Conservation (phyloP, 257 asterid species). For the Ilex aquifolium region DNA sequence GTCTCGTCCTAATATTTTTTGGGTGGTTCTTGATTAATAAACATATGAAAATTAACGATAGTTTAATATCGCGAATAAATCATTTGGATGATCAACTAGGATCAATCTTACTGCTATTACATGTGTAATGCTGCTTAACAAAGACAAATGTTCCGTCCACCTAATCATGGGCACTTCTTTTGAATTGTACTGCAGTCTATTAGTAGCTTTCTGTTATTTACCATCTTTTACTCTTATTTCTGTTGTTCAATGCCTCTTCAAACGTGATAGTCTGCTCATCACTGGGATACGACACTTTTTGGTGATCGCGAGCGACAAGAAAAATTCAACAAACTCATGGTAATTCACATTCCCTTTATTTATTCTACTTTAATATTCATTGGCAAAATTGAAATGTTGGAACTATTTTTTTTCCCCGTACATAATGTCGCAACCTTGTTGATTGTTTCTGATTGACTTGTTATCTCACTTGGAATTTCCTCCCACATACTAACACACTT, state of each 20-base stretch:
- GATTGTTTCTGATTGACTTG: background rate
- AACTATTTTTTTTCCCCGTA: too few relatives aligned
- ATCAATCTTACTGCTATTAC: background rate
- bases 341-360: constrained; percentile 35
- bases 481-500: constrained; percentile 70
- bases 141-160: constrained; percentile 4
- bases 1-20: too few relatives aligned
- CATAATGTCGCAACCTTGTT: background rate
- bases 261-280: constrained; percentile 56
- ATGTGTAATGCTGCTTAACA: too few relatives aligned
- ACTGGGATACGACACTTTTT: constrained; percentile 70
- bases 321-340: constrained; percentile 99
- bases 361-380: constrained; percentile 5
- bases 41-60: background rate
- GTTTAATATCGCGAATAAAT: too few relatives aligned
- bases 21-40: background rate
- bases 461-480: constrained; percentile 13
- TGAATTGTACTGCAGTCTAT: background rate
- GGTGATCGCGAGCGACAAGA: constrained; percentile 95
- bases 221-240: constrained; percentile 23
- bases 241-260: constrained; percentile 29
- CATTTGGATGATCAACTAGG: background rate
- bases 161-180: constrained; percentile 8
- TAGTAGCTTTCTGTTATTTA: constrained; percentile 32
- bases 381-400: background rate